A percentile compares a stretch with the other conserved stretches of the same genome.
Conservation (phyloP, 495 filamentous ascomycete species). For the Massariosphaeria phaeospora region DNA sequence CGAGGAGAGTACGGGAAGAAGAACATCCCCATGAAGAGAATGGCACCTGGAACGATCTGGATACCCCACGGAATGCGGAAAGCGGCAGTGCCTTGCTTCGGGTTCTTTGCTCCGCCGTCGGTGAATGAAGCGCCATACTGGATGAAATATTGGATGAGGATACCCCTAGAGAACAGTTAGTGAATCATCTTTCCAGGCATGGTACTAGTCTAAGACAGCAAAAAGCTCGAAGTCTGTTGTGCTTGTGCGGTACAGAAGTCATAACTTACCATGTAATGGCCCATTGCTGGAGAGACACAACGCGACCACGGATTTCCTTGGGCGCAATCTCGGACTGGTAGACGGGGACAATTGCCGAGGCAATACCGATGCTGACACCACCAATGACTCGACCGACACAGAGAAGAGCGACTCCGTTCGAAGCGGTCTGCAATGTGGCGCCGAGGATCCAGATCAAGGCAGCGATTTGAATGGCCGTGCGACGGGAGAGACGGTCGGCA, state of each 20-base stretch:
- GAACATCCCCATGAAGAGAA: slow-evolving; percentile 62
- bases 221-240: too few relatives aligned
- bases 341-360: slow-evolving; percentile 68
- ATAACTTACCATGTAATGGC: slow-evolving; percentile 62
- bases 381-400: slow-evolving; percentile 64
- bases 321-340: slow-evolving; percentile 77
- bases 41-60: slow-evolving; percentile 64
- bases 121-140: slow-evolving; percentile 64
- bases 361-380: slow-evolving; percentile 71
- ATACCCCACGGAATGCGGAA: slow-evolving; percentile 73
- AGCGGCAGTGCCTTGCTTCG: slow-evolving; percentile 52
- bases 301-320: slow-evolving; percentile 70
- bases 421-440: slow-evolving; percentile 59
- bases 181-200: background rate
- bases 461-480: slow-evolving; percentile 64
- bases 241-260: background rate
- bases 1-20: slow-evolving; percentile 69
- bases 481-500: slow-evolving; percentile 63
- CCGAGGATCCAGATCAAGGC: slow-evolving; percentile 68
- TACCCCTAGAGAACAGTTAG: slow-evolving; percentile 26
- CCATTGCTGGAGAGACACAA: slow-evolving; percentile 71
- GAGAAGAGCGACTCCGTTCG: slow-evolving; percentile 58
- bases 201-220: too few relatives aligned
- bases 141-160: slow-evolving; percentile 61
- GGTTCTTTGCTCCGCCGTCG: slow-evolving; percentile 55